Evolutionary conservation across 208 protist species (phyloP).

Genomic region (Wallacemonas collosoma): DNA sequence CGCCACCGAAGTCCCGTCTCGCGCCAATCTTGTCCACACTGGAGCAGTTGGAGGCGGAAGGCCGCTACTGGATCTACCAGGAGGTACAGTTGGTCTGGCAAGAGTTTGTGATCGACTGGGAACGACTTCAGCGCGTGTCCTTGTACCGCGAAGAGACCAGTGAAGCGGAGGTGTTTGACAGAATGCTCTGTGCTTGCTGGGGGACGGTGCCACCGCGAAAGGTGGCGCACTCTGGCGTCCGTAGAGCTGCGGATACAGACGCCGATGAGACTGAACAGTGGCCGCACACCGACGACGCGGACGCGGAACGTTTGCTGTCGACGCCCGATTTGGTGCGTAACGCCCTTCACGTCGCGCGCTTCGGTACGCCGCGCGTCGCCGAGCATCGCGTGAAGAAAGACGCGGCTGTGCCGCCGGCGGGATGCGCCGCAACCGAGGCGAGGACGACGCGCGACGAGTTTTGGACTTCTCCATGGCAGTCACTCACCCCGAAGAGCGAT

Average conservation of each 20-base stretch:
- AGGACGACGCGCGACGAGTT: no score
- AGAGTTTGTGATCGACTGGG: constrained; percentile 2
- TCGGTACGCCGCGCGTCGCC: not conserved
- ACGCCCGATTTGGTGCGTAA: not conserved
- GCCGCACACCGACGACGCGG: not conserved
- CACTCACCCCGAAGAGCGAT: not conserved
- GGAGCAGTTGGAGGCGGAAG: not conserved
- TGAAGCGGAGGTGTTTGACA: not conserved
- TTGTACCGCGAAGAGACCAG: not conserved
- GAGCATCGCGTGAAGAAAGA: not conserved
- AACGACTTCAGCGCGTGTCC: constrained; percentile 1
- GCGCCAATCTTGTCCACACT: not conserved
- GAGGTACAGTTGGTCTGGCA: constrained; percentile 7
- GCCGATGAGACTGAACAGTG: not conserved
- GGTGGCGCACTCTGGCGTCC: no score
- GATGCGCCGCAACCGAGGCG: no score
- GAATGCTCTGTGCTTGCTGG: not conserved
- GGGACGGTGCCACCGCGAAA: no score
- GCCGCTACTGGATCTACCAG: constrained; percentile 10
- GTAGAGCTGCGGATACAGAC: no score
- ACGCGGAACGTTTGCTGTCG: not conserved
- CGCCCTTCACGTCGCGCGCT: not conserved
- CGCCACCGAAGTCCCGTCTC: not conserved
- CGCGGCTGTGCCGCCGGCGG: no score
- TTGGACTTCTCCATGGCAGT: no score